Conservation (phyloP, 768 basidiomycete genomes). For the Boletus speciosus region DNA sequence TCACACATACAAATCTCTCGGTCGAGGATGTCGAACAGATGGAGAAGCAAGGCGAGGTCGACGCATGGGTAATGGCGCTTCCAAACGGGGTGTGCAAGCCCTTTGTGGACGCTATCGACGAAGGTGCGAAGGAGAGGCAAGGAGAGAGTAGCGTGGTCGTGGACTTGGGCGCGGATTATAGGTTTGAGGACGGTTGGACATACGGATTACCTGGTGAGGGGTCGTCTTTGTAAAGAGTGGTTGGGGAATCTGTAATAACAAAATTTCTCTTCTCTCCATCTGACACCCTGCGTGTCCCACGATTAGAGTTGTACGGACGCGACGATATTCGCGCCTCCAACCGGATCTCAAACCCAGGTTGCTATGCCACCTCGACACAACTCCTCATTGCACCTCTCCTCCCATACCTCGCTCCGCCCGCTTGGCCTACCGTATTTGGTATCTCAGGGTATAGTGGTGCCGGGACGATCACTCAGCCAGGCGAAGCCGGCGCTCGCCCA, state of each 20-base stretch:
- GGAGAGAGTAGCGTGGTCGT: constrained; percentile 66
- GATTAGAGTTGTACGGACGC: constrained; percentile 83
- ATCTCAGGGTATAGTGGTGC: constrained; percentile 95
- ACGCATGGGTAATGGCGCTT: constrained; percentile 98
- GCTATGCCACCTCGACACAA: constrained; percentile 92
- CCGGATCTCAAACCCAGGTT: constrained; percentile 95
- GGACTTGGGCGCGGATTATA: constrained; percentile 91
- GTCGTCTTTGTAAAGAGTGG: constrained; percentile 35
- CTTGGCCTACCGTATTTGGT: constrained; percentile 84
- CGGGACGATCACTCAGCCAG: constrained; percentile 72
- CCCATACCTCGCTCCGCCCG: constrained; percentile 53
- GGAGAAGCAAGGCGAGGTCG: constrained; percentile 87
- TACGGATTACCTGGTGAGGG: constrained; percentile 98
- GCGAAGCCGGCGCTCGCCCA: constrained; percentile 61
- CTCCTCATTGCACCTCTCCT: constrained; percentile 89
- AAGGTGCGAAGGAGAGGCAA: constrained; percentile 57
- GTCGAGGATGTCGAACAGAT: constrained; percentile 76
- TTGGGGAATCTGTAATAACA: constrained; percentile 35
- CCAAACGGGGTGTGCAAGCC: constrained; percentile 98
- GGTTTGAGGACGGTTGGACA: constrained; percentile 94
- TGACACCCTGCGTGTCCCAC: not conserved
- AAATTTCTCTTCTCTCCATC: constrained; percentile 32
- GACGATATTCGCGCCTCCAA: constrained; percentile 62
- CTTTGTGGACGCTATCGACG: constrained; percentile 92
- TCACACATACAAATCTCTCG: constrained; percentile 81